Base-by-base conservation (phyloP, 768 basidiomycete species). In the Lactarius deliciosus region DNA sequence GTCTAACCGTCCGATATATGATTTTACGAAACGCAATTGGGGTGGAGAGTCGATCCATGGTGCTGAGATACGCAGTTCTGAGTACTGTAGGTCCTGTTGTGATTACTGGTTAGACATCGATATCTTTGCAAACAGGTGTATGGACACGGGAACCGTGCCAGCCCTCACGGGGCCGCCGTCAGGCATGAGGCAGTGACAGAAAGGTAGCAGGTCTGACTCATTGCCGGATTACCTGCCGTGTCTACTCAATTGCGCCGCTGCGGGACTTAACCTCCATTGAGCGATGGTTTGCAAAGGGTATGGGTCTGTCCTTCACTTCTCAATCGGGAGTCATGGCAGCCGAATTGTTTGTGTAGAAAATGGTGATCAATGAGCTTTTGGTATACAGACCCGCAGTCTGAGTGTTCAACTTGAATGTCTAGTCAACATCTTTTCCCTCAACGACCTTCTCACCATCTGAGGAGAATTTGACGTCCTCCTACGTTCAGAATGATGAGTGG, bases 391-490 rank as follows among this genome's bases (percentile, higher is more conserved):
- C 59, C 16, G 45, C 45, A 32, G 22, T 18, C 5, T 18, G 81
- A 75, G 68, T 63, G 47, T 30, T 62, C 7, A 20, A 8, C 18
- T 18, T 16, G 7, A 40, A 56, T 25, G 11, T 64, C 68, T 72
- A 75, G 56, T 83, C 80, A 7, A 82, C 68, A 70, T 87, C 86
- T 65, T 85, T 75, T 25, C 89, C 89, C 71, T 90, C 88, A 59
- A 90, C 69, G 1, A 92, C 81, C 13, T 71, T 80, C 75, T 91
- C 88, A 41, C 92, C 92, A 70, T 94, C 91, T 65, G 85, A 83
- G 0, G 91, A 91, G 65, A 94, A 87, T 71, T 85, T 89, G 57
- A 93, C 85, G 70, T 90, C 90, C 59, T 87, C 82, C 89, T 92
- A 70, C 41, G 34, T 40, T 36, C 34, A 34, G 47, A 20, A 41